Evolutionary conservation across 352 stramenopile species (phyloP), one percentile per base, ranked within the genome.

Genomic region (Phytopythium ostracodes): DNA sequence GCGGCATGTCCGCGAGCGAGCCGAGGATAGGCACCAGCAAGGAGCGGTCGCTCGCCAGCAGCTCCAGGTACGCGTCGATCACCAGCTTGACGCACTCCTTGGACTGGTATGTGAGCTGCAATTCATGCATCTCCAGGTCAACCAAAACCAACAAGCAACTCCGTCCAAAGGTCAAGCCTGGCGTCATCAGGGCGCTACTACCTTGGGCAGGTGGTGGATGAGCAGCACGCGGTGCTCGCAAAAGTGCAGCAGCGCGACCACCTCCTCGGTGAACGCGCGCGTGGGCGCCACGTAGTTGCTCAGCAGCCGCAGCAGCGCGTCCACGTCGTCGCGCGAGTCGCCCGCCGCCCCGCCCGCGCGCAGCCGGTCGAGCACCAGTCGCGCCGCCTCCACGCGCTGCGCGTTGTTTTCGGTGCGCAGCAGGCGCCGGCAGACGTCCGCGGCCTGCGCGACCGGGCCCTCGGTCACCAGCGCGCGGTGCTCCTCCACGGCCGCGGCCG

Each of bases 171-270:
- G n/a, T n/a, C n/a, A n/a, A n/a, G n/a, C n/a, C n/a, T n/a, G n/a
- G n/a, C n/a, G n/a, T 7, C 29, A 33, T 33, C 29, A 33, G 7
- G 29, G 29, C 29, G 7, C 29, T 33, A 33, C 29, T 27, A 89
- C 84, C 78, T 91, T 91, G 27, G 86, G 73, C 50, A 95, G 59
- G 60, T 95, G 82, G 67, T 95, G 77, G 38, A 95, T 89, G 18
- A 95, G 66, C 27, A 90, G 69, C 62, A 89, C 79, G 35, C 82
- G 82, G 57, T 92, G 82, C 17, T 91, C 78, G 25, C 72, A 84
- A 56, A 88, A 88, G 29, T 91, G 76, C 24, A 95, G 68, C 64
- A 95, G 65, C 38, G 82, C 73, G 14, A 93, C 59, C 25, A 86
- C 64, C 35, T 92, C 82, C 62, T 90, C 82, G 7, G 86, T 92